Evolutionary conservation across 148 eudicot species (phyloP).

Genomic region (Vaccinium macrocarpon): DNA sequence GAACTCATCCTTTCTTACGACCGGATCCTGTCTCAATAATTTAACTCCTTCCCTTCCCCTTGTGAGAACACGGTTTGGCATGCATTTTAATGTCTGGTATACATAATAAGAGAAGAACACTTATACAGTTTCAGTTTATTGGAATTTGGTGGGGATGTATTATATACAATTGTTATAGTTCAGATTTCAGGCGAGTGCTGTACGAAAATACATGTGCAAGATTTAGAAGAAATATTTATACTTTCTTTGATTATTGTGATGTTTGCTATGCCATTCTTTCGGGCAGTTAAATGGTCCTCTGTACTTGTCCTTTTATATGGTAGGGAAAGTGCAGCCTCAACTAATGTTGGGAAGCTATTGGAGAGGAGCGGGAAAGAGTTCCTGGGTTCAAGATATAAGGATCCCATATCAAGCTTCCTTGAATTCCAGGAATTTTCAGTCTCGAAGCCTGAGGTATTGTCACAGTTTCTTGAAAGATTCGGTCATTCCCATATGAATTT

Average conservation of each 20-base stretch:
- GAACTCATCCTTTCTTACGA: neutral
- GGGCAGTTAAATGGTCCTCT: neutral
- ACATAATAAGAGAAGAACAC: neutral
- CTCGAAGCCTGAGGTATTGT: slow-evolving; percentile 71
- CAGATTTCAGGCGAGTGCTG: too few species aligned
- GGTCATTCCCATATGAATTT: neutral
- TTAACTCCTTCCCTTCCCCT: neutral
- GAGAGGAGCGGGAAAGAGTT: slow-evolving; percentile 68
- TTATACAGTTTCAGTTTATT: neutral
- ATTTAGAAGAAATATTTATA: neutral
- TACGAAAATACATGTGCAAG: neutral
- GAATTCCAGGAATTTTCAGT: slow-evolving; percentile 82
- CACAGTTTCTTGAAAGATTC: neutral
- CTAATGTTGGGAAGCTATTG: slow-evolving; percentile 73
- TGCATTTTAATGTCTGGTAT: neutral
- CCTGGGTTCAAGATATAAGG: slow-evolving; percentile 60
- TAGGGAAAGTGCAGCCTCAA: slow-evolving; percentile 53
- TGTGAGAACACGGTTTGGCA: neutral
- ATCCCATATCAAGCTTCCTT: slow-evolving; percentile 78
- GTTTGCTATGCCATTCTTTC: neutral
- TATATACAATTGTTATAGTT: neutral
- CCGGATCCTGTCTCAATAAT: neutral
- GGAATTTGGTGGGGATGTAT: neutral
- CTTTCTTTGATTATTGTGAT: slow-evolving; percentile 1
- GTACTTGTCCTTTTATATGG: neutral